Percentiles rank a stretch among this genome's conserved stretches.
Conservation (phyloP, 192 early-diverging fungal species). For the Globomyces pollinis-pini region DNA sequence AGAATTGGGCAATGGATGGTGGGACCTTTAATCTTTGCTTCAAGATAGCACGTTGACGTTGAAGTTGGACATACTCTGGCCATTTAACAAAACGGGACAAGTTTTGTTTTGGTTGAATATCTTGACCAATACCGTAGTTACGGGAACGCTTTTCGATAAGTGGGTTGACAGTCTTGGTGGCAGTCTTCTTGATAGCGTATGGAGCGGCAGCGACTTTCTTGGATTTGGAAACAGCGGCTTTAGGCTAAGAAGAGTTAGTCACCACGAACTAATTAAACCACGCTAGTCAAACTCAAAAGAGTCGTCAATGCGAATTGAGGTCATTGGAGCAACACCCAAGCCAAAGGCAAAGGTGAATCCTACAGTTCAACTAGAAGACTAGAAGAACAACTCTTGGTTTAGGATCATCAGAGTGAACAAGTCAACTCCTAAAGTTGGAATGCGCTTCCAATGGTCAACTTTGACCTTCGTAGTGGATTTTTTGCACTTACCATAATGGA, state of each 20-base stretch:
- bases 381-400: too few relatives aligned
- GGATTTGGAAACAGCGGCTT: constrained; percentile 52
- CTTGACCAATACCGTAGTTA: constrained; percentile 95
- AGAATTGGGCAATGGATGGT: constrained; percentile 99
- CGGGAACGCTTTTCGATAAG: constrained; percentile 89
- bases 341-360: too few relatives aligned
- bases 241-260: constrained; percentile 12
- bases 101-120: constrained; percentile 93
- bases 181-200: constrained; percentile 10
- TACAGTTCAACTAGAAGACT: too few relatives aligned
- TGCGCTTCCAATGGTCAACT: too few relatives aligned
- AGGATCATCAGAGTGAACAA: too few relatives aligned
- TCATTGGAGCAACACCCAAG: too few relatives aligned
- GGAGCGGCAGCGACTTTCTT: constrained; percentile 49
- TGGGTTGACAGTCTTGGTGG: constrained; percentile 59
- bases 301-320: too few relatives aligned
- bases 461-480: too few relatives aligned
- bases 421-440: too few relatives aligned
- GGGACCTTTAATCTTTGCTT: constrained; percentile 98
- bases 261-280: too few relatives aligned
- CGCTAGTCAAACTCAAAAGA: too few relatives aligned
- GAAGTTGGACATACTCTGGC: constrained; percentile 98
- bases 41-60: constrained; percentile 97
- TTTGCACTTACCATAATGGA: too few relatives aligned
- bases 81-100: constrained; percentile 96